Percentiles rank a stretch among this genome's conserved stretches.
phyloP scores from a whole-genome alignment of 2,329 filamentous ascomycete genomes.

The Madurella mycetomatis region DNA sequence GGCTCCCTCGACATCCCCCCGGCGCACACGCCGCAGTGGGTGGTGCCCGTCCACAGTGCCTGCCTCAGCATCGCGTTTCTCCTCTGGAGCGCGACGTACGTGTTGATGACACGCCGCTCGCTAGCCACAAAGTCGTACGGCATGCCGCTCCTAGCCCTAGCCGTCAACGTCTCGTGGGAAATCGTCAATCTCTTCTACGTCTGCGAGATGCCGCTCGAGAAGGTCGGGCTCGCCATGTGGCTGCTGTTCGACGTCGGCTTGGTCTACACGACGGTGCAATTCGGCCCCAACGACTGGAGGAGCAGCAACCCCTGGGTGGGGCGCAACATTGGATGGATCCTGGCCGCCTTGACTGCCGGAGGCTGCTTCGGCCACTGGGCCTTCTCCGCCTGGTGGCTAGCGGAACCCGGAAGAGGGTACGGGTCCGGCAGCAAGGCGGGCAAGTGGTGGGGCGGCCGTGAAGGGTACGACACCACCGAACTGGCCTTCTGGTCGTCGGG shows the following conservation, averaged over 20 bases:
- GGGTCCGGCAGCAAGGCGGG: slow-evolving; percentile 42
- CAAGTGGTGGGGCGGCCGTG: slow-evolving; percentile 39
- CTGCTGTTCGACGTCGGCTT: slow-evolving; percentile 46
- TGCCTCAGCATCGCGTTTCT: slow-evolving; percentile 36
- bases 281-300: slow-evolving; percentile 41
- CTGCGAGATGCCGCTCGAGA: slow-evolving; percentile 40
- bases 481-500: slow-evolving; percentile 46
- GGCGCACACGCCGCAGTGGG: slow-evolving; percentile 31
- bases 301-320: slow-evolving; percentile 37
- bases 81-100: slow-evolving; percentile 42
- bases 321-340: slow-evolving; percentile 36
- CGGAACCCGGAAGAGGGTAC: slow-evolving; percentile 32
- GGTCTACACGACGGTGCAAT: slow-evolving; percentile 42
- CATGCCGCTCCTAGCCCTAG: slow-evolving; percentile 46
- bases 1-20: slow-evolving; percentile 38
- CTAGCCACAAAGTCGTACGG: slow-evolving; percentile 45
- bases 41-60: slow-evolving; percentile 33
- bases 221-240: slow-evolving; percentile 43
- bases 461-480: slow-evolving; percentile 45
- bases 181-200: slow-evolving; percentile 46
- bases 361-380: slow-evolving; percentile 38
- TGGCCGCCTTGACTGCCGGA: slow-evolving; percentile 34
- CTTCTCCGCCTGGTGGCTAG: slow-evolving; percentile 46
- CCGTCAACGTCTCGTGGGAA: slow-evolving; percentile 50
- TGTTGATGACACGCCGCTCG: slow-evolving; percentile 44